Percentiles rank a stretch among this genome's conserved stretches.
Conservation (phyloP, 2,329 filamentous ascomycete species). For the Fusarium foetens region DNA sequence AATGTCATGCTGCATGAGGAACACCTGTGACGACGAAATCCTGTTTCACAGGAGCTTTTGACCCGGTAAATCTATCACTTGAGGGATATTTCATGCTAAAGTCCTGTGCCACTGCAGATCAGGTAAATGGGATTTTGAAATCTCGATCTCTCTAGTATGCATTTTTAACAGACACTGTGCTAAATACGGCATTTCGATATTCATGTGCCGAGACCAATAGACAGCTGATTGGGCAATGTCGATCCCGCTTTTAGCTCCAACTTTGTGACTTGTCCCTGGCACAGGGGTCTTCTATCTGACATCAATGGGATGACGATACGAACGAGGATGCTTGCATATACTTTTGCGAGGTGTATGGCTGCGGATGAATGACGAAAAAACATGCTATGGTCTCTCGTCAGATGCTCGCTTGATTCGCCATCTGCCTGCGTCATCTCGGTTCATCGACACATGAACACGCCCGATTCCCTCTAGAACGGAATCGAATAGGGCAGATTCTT, state of each 20-base stretch:
- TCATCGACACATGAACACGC: slow-evolving; percentile 50
- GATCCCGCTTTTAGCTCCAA: slow-evolving; percentile 4
- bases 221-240: slow-evolving; percentile 4
- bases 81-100: background rate
- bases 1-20: background rate
- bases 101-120: background rate
- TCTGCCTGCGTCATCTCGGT: slow-evolving; percentile 51
- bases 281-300: background rate
- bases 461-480: slow-evolving; percentile 52
- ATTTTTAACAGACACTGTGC: slow-evolving; percentile 12
- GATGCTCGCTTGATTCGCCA: slow-evolving; percentile 52
- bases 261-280: background rate
- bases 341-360: background rate
- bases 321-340: background rate
- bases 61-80: background rate
- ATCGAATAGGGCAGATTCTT: slow-evolving; percentile 48
- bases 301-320: background rate
- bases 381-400: slow-evolving; percentile 33
- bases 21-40: background rate
- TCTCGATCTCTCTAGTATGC: slow-evolving; percentile 3
- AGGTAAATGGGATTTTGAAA: background rate
- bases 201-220: background rate
- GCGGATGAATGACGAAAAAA: background rate
- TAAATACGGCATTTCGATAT: background rate
- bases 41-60: background rate